Base-by-base conservation (phyloP, 164 flowering plant species). In the Annona cherimola region DNA sequence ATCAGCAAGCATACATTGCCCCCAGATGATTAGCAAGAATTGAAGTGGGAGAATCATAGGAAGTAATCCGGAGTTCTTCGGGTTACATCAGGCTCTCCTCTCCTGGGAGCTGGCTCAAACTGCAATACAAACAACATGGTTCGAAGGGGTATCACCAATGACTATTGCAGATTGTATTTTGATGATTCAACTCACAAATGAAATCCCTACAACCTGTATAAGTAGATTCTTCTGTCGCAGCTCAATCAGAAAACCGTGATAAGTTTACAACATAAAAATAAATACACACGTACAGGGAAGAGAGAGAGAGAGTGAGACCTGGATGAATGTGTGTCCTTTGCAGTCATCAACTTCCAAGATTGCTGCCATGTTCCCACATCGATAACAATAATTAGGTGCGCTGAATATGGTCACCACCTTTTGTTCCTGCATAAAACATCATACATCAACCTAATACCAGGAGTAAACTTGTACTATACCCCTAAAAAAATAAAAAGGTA, bases 361-460 rank as follows among this genome's bases (percentile, higher is more conserved):
- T 65, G 97, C 92, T 45, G 99, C 99, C 99, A 92, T 94, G 79
- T 94, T 94, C 61, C 99, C 99, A 80, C 99, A 94, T 42, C 99
- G 93, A 65, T 94, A 94, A 74, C 99, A 94, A 81, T 92, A 94
- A 77, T 94, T 92, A 39, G 98, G 98, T 40, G 98, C 99, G 82
- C 98, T 95, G 74, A 95, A 95, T 64, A 95, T 91, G 26, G 99
- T 95, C 5, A 93, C 99, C 71, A 95, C 99, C 80, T 95, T 95
- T 89, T 95, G 97, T 44, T 93, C 99, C 98, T 95, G 11, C 63
- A 60, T 44, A 35, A 45, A 42, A 35, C 65, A 35, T 5, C 42
- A 8, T 9, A 39, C 16, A 5, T 55, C 40, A 70, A 70, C 43
- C 12, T 39, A 14, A 40, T 3, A n/a, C n/a, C n/a, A 39, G 42